These are phyloP conservation scores for Raphanus sativus DNA, from an alignment of 345 rosid species.

Conservation along the genomic window DNA sequence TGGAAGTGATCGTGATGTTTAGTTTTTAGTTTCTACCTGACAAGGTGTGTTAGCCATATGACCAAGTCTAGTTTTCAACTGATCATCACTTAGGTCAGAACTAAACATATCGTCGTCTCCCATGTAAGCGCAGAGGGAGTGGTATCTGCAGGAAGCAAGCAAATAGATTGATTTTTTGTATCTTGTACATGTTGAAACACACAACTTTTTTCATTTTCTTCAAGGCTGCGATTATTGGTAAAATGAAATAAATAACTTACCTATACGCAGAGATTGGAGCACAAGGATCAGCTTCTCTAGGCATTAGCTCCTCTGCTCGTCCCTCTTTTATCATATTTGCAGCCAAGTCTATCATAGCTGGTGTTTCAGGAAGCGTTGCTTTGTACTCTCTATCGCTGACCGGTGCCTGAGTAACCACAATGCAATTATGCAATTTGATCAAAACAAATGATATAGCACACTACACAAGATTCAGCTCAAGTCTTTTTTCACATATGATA, in stretches of 20 bases:
- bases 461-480: slow-evolving; percentile 7
- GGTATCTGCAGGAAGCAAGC: slow-evolving; percentile 54
- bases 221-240: background rate
- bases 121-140: slow-evolving; percentile 94
- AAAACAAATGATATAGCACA: background rate
- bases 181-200: slow-evolving; percentile 6
- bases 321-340: slow-evolving; percentile 88
- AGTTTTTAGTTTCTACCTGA: slow-evolving; percentile 59
- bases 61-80: slow-evolving; percentile 81
- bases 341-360: slow-evolving; percentile 91
- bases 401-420: slow-evolving; percentile 68
- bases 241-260: slow-evolving; percentile 28
- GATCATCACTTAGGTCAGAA: slow-evolving; percentile 95
- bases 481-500: slow-evolving; percentile 4
- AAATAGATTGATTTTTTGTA: background rate
- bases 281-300: slow-evolving; percentile 77
- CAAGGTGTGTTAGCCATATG: slow-evolving; percentile 91
- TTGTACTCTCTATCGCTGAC: slow-evolving; percentile 91
- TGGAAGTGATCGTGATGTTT: background rate
- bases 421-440: slow-evolving; percentile 32
- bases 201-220: background rate
- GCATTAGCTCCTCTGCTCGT: slow-evolving; percentile 79
- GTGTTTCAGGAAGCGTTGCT: slow-evolving; percentile 95
- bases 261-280: slow-evolving; percentile 88
- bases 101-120: slow-evolving; percentile 99